A percentile compares a stretch with the other conserved stretches of the same genome.
Conservation (phyloP, 2,329 filamentous ascomycete species). For the Hypoxylon sp. region DNA sequence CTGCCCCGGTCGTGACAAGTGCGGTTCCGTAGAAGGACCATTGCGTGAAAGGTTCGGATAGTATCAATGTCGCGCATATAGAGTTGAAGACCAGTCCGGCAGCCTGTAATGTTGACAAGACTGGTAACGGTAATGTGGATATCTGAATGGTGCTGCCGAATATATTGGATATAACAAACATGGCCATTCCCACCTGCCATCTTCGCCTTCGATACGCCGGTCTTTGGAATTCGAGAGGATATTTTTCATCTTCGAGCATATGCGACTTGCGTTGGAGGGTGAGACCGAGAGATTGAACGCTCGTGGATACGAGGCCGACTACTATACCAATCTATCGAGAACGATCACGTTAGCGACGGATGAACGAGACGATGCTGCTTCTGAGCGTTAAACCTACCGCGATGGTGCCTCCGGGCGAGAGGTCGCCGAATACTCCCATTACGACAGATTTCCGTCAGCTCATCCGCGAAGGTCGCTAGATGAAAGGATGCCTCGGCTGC, state of each 20-base stretch:
- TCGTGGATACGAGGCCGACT: slow-evolving; percentile 92
- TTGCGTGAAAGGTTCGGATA: slow-evolving; percentile 92
- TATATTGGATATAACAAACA: slow-evolving; percentile 96
- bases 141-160: slow-evolving; percentile 97
- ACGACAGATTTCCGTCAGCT: slow-evolving; percentile 57
- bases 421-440: slow-evolving; percentile 80
- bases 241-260: slow-evolving; percentile 96
- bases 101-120: slow-evolving; percentile 94
- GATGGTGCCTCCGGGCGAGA: slow-evolving; percentile 78
- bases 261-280: slow-evolving; percentile 98
- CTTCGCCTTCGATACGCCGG: slow-evolving; percentile 90
- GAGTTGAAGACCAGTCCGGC: slow-evolving; percentile 98
- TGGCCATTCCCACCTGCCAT: slow-evolving; percentile 98
- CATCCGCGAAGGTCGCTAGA: slow-evolving; percentile 59
- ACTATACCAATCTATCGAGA: slow-evolving; percentile 82
- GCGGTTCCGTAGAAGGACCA: slow-evolving; percentile 93
- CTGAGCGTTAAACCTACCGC: slow-evolving; percentile 42
- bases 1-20: slow-evolving; percentile 88
- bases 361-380: slow-evolving; percentile 4
- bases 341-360: slow-evolving; percentile 23
- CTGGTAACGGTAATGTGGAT: slow-evolving; percentile 91
- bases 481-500: slow-evolving; percentile 40
- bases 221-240: slow-evolving; percentile 79
- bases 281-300: slow-evolving; percentile 92
- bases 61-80: slow-evolving; percentile 92